These are phyloP conservation scores for Pneumocystis sp. DNA, from an alignment of 1,139 yeast genomes.

Conservation along the genomic window DNA sequence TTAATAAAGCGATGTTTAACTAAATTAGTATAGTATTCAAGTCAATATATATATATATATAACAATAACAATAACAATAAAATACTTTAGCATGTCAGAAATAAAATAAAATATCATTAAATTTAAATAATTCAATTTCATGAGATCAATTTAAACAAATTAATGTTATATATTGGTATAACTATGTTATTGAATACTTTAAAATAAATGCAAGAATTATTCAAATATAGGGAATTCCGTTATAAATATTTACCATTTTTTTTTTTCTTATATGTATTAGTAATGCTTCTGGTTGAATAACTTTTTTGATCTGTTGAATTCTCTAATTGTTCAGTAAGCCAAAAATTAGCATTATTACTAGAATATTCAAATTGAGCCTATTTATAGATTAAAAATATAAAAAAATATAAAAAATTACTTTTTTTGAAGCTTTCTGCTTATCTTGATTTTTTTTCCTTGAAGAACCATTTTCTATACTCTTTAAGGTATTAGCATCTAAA, in stretches of 20 bases:
- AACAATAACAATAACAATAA: not conserved
- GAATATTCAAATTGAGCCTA: not conserved
- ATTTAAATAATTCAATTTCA: not conserved
- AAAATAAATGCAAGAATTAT: not conserved
- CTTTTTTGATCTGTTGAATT: not conserved
- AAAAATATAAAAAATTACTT: not conserved
- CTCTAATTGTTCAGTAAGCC: not conserved
- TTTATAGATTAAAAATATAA: not conserved
- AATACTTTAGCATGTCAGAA: not conserved
- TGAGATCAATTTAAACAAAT: not conserved
- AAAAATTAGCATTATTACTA: not conserved
- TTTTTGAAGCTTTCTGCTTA: not conserved
- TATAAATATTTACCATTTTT: not conserved
- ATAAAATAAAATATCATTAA: not conserved
- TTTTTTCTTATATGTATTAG: not conserved
- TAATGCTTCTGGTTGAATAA: not conserved
- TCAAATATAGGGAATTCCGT: not conserved
- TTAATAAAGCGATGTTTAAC: not conserved
- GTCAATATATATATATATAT: not conserved
- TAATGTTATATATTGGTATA: not conserved
- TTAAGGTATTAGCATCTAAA: not conserved
- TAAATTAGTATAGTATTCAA: not conserved
- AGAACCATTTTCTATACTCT: not conserved
- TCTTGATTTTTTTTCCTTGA: not conserved
- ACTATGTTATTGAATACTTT: not conserved